These are phyloP conservation scores for Lipomyces kockii DNA, from an alignment of 805 yeast genomes.

Conservation along the genomic window DNA sequence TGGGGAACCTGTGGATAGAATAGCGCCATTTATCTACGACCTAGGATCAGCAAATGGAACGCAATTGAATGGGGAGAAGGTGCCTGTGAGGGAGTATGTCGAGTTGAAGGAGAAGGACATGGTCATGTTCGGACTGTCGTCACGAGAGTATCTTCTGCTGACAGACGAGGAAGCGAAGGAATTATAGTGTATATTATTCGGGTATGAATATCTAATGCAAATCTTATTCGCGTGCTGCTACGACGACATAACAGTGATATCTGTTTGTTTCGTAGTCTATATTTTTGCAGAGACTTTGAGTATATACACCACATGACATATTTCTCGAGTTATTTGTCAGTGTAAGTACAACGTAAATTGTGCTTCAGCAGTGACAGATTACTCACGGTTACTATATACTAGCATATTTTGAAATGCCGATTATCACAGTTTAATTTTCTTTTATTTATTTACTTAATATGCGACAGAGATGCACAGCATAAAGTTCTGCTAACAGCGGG, in stretches of 20 bases:
- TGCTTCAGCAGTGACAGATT: too few relatives aligned
- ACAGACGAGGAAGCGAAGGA: conserved; percentile 20
- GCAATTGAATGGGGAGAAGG: conserved; percentile 47
- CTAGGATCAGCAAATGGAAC: conserved; percentile 57
- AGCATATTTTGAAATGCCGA: too few relatives aligned
- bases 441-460: too few relatives aligned
- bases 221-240: not conserved
- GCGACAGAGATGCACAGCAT: too few relatives aligned
- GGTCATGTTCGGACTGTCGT: conserved; percentile 46
- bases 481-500: too few relatives aligned
- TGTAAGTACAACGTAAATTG: too few relatives aligned
- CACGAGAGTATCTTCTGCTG: conserved; percentile 38
- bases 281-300: too few relatives aligned
- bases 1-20: conserved; percentile 18
- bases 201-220: not conserved
- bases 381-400: too few relatives aligned
- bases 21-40: conserved; percentile 52
- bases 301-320: too few relatives aligned
- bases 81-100: conserved; percentile 51
- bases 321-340: too few relatives aligned
- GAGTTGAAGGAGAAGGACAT: conserved; percentile 52
- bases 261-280: not conserved
- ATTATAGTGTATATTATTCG: not conserved
- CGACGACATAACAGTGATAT: not conserved
- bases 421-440: too few relatives aligned